phyloP scores from a whole-genome alignment of 2,329 filamentous ascomycete species.

The Xylaria sp. region DNA sequence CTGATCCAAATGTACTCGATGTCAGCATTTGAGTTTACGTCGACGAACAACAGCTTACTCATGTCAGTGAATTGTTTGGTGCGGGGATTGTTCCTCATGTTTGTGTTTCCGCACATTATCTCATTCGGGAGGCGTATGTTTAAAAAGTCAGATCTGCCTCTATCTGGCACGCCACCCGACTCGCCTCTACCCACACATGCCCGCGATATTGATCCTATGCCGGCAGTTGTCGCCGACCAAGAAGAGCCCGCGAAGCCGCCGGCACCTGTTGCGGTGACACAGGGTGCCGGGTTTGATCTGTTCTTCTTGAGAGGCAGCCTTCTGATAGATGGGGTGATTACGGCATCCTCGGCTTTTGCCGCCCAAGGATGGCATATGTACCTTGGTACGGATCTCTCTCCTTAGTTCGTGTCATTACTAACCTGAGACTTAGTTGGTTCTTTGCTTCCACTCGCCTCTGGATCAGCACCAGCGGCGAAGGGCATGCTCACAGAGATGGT shows the following conservation, averaged over 20 bases:
- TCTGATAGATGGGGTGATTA: constrained; percentile 42
- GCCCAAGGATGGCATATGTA: constrained; percentile 44
- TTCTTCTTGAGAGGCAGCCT: constrained; percentile 45
- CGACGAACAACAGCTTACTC: constrained; percentile 42
- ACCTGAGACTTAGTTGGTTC: constrained; percentile 36
- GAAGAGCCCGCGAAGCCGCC: constrained; percentile 42
- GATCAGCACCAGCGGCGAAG: constrained; percentile 44
- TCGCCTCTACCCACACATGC: constrained; percentile 39
- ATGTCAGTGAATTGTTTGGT: constrained; percentile 40
- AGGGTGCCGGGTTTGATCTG: constrained; percentile 43
- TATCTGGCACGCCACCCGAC: constrained; percentile 25
- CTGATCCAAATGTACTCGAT: constrained; percentile 46
- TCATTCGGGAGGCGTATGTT: constrained; percentile 38
- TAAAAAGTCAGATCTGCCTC: constrained; percentile 19
- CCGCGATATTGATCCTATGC: constrained; percentile 38
- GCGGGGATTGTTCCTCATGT: constrained; percentile 44
- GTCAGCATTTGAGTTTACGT: constrained; percentile 39
- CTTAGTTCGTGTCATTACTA: not conserved
- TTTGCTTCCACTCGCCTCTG: constrained; percentile 44
- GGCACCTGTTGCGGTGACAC: constrained; percentile 30
- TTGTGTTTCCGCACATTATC: constrained; percentile 46
- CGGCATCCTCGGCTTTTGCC: constrained; percentile 41
- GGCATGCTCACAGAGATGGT: constrained; percentile 45
- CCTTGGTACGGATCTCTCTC: constrained; percentile 36
- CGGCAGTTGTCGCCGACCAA: constrained; percentile 22